Conservation (phyloP, 1,139 yeast genomes). For the Debaryomyces coudertii region DNA sequence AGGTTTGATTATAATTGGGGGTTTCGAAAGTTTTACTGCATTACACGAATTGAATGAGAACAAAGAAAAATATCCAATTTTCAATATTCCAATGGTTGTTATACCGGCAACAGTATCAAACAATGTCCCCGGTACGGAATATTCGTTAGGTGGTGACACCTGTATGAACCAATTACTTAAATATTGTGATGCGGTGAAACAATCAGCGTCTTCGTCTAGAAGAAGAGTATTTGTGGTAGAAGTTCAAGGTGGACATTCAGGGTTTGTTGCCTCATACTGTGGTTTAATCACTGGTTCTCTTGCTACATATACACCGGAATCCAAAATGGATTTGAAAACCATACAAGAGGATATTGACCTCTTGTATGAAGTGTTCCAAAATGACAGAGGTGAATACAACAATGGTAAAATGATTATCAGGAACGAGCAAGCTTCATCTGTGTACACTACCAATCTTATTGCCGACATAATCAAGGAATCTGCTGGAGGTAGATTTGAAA, state of each 20-base stretch:
- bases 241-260: constrained; percentile 96
- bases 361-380: constrained; percentile 66
- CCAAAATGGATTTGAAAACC: constrained; percentile 71
- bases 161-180: constrained; percentile 87
- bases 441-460: constrained; percentile 65
- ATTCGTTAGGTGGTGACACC: constrained; percentile 91
- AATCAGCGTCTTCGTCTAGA: constrained; percentile 92
- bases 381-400: constrained; percentile 79
- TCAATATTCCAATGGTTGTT: constrained; percentile 90
- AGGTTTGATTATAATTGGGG: constrained; percentile 90
- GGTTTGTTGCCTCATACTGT: constrained; percentile 85
- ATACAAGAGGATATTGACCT: constrained; percentile 77
- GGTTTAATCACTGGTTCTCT: constrained; percentile 93
- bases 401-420: constrained; percentile 75
- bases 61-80: constrained; percentile 77
- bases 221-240: constrained; percentile 95
- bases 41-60: constrained; percentile 78
- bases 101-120: constrained; percentile 97
- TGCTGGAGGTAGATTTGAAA: constrained; percentile 68
- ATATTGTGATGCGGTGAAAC: constrained; percentile 94
- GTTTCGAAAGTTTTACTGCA: constrained; percentile 90
- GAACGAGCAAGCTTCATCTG: constrained; percentile 70
- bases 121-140: constrained; percentile 97
- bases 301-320: constrained; percentile 92
- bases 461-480: constrained; percentile 71